Evolutionary conservation across 257 asterid genomes (phyloP).

Genomic region (Coffea eugenioides): DNA sequence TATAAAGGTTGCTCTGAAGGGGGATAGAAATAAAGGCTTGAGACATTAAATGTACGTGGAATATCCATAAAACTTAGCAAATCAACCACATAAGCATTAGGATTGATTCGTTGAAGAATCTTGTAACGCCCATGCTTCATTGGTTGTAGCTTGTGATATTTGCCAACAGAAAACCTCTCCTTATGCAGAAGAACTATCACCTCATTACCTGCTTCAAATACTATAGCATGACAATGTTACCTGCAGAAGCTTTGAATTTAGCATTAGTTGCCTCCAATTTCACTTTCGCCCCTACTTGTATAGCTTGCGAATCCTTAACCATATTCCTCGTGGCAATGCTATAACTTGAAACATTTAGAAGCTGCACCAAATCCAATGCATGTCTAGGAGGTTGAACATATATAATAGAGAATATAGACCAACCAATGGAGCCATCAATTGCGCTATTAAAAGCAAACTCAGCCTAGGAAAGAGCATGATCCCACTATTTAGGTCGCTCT

Average conservation of each 20-base stretch:
- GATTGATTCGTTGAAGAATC: too few relatives aligned
- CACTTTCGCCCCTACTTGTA: not conserved
- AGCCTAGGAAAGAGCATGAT: conserved; percentile 8
- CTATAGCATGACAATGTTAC: not conserved
- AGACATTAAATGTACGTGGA: too few relatives aligned
- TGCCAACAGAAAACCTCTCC: too few relatives aligned
- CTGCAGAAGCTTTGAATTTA: not conserved
- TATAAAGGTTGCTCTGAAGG: too few relatives aligned
- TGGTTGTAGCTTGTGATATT: too few relatives aligned
- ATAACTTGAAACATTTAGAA: not conserved
- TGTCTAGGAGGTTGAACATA: not conserved
- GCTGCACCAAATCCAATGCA: not conserved
- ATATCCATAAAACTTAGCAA: too few relatives aligned
- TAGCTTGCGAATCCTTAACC: too few relatives aligned
- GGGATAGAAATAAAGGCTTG: too few relatives aligned
- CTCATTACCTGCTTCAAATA: not conserved
- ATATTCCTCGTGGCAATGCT: not conserved
- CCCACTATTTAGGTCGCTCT: not conserved
- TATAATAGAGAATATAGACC: not conserved
- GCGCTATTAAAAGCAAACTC: conserved; percentile 12
- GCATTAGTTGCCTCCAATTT: not conserved
- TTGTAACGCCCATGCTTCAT: too few relatives aligned
- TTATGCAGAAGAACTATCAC: too few relatives aligned
- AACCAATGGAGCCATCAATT: not conserved
- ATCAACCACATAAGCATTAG: too few relatives aligned